Evolutionary conservation across 2,329 filamentous ascomycete genomes (phyloP), one percentile per base, ranked within the genome.

Genomic region (Neofusicoccum kwambonambiense): DNA sequence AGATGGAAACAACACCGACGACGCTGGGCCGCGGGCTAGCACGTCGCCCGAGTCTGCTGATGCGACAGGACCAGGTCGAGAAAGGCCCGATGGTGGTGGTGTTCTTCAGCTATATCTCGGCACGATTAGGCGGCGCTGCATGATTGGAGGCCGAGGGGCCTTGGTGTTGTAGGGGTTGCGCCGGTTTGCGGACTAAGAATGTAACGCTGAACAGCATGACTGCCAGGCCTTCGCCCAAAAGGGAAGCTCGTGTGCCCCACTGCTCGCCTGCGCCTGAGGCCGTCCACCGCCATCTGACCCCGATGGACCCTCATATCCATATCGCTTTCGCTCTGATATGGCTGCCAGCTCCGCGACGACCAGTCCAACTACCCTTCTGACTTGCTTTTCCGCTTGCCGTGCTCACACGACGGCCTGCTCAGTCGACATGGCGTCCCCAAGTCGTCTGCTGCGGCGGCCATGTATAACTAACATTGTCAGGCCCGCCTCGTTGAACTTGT

Each of bases 191-290:
- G 22, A 42, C 42, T 37, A 47, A 42, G 31, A 37, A 60, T 60
- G 56, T 60, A 60, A 60, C 56, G 56, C 44, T 45, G 42, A 47
- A 60, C 27, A 60, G 42, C 56, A 60, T 60, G 56, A 60, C 56
- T 45, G 52, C 52, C 37, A 57, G 52, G 37, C 37, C 37, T 19
- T 47, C n/a, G 56, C 56, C 56, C 13, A 37, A 19, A 60, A 35
- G 9, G 56, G 56, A 39, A 60, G 56, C 27, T 60, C 42, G n/a
- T 22, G 7, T 15, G 39, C 41, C 7, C 41, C 41, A 4, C 13
- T 39, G 13, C 37, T 7, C 6, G n/a, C 13, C 19, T 22, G 17
- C 37, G 52, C 54, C 39, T 57, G 22, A 47, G 42, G 56, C 37
- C 35, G 42, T 7, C 56, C 41, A 35, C 56, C 45, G 11, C 56